phyloP scores from a whole-genome alignment of 129 eudicot genomes.

The Smallanthus sonchifolius region DNA sequence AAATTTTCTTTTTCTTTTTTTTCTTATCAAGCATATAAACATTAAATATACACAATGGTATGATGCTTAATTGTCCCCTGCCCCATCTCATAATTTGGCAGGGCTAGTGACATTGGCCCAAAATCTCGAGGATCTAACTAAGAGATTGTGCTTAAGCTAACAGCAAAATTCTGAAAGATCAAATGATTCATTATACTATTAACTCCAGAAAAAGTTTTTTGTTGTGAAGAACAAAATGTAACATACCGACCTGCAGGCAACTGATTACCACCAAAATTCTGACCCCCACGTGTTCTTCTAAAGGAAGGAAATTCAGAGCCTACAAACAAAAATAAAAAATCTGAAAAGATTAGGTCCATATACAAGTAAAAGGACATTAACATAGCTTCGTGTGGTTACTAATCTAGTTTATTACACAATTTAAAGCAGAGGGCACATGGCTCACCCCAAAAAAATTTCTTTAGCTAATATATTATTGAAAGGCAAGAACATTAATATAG shows the following conservation, averaged over 20 bases:
- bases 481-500: neutral
- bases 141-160: conserved; percentile 1
- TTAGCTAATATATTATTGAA: neutral
- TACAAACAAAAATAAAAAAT: conserved; percentile 2
- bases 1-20: neutral
- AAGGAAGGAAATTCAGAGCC: conserved; percentile 48
- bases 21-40: neutral
- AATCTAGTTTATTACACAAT: neutral
- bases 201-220: neutral
- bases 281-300: conserved; percentile 42
- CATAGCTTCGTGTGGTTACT: conserved; percentile 1
- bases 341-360: neutral
- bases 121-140: neutral
- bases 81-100: neutral
- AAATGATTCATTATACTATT: neutral
- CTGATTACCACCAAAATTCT: conserved; percentile 28
- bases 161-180: neutral
- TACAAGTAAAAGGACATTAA: neutral
- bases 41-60: neutral
- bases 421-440: neutral
- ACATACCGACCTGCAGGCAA: conserved; percentile 43
- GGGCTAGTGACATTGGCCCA: conserved; percentile 5
- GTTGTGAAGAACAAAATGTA: conserved; percentile 7
- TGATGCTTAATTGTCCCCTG: neutral
- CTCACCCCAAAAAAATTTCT: neutral